Percentiles rank a stretch among this genome's conserved stretches.
phyloP scores from a whole-genome alignment of 2,329 filamentous ascomycete genomes.

The Gaeumannomyces sp. region DNA sequence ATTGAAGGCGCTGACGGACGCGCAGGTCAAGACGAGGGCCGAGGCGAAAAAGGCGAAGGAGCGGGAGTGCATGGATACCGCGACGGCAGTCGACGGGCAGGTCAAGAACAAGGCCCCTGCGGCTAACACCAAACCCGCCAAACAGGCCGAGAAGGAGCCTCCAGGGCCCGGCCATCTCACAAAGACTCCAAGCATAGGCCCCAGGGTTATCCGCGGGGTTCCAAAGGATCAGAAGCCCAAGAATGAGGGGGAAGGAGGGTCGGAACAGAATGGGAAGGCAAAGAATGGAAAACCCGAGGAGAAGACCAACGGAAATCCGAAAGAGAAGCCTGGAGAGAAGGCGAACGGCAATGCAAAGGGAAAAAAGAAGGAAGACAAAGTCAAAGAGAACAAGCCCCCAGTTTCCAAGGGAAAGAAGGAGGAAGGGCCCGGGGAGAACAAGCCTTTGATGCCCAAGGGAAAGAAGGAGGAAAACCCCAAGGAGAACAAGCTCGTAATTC shows the following conservation, averaged over 20 bases:
- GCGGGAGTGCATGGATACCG: not conserved
- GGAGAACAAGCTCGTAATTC: not conserved
- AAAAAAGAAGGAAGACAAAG: too few relatives aligned
- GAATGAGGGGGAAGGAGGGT: not conserved
- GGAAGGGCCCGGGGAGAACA: not conserved
- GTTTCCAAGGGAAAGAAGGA: not conserved
- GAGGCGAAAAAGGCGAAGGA: conserved; percentile 1
- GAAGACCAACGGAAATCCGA: too few relatives aligned
- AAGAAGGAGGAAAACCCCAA: not conserved
- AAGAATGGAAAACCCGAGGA: too few relatives aligned
- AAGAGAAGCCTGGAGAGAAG: too few relatives aligned
- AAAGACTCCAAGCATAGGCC: not conserved
- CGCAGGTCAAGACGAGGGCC: not conserved
- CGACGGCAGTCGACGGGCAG: not conserved
- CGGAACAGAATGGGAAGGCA: too few relatives aligned
- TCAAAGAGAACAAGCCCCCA: not conserved
- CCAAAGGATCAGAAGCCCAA: not conserved
- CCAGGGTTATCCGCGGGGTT: not conserved
- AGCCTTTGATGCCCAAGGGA: not conserved
- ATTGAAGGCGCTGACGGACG: not conserved
- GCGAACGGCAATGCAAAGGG: too few relatives aligned
- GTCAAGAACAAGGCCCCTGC: not conserved
- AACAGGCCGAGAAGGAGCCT: not conserved
- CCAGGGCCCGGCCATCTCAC: not conserved
- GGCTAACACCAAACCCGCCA: not conserved